A percentile compares a stretch with the other conserved stretches of the same genome.
These are phyloP conservation scores for Tulasnella sp. DNA, from an alignment of 768 basidiomycete genomes.

Conservation along the genomic window DNA sequence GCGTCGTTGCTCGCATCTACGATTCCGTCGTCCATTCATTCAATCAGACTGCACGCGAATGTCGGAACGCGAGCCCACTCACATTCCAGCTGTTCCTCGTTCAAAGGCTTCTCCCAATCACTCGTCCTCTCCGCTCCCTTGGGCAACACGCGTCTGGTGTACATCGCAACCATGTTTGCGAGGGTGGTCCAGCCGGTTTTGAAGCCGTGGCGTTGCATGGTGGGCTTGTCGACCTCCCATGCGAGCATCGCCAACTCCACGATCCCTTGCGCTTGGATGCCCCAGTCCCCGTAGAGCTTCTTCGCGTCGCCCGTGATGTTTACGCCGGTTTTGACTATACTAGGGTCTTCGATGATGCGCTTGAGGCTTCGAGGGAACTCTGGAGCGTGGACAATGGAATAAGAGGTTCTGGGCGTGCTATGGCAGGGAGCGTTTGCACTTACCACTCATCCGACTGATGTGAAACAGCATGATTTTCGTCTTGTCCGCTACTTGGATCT, in stretches of 20 bases:
- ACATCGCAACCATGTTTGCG: conserved; percentile 33
- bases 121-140: conserved; percentile 38
- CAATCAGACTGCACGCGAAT: background rate
- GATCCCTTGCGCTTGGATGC: conserved; percentile 30
- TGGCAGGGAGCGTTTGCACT: background rate
- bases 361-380: background rate
- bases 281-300: conserved; percentile 39
- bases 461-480: conserved; percentile 37
- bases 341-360: conserved; percentile 31
- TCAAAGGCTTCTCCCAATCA: conserved; percentile 33
- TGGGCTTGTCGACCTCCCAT: conserved; percentile 26
- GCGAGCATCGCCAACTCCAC: conserved; percentile 39
- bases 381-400: background rate
- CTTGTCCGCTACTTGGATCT: conserved; percentile 35
- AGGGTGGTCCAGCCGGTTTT: conserved; percentile 30
- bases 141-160: conserved; percentile 28
- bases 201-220: conserved; percentile 16
- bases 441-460: conserved; percentile 38
- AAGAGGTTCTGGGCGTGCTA: background rate
- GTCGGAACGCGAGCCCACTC: conserved; percentile 24
- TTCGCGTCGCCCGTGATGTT: conserved; percentile 40
- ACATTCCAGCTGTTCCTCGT: conserved; percentile 13
- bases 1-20: conserved; percentile 42
- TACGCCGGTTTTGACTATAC: conserved; percentile 35
- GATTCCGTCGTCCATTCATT: background rate